Evolutionary conservation across 78 protist species (phyloP), one percentile per base, ranked within the genome.

Genomic region (Speleostelium caveatum): DNA sequence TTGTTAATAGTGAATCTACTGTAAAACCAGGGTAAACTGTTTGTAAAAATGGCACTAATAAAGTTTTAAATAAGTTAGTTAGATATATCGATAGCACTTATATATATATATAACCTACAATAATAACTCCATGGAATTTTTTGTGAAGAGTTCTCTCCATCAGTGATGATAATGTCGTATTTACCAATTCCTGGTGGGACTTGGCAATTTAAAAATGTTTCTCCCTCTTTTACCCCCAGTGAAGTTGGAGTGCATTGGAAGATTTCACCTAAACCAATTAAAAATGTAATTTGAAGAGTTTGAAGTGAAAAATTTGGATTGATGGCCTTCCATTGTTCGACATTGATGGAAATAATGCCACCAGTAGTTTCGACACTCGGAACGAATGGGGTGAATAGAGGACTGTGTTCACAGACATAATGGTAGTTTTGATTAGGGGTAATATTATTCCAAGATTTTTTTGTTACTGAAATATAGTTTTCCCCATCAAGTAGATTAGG

Each of bases 401-500:
- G 69, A 58, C 83, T 68, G 58, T 22, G 58, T 38, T 74, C 83
- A 58, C 83, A 74, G 38, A 74, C 26, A 33, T n/a, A 58, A n/a
- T 53, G 32, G 62, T 24, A 19, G 61, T 66, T n/a, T n/a, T n/a
- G n/a, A 56, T 35, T 73, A 38, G 49, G 49, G 35, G 49, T 73
- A 56, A 22, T 73, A 38, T 73, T 73, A 56, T 73, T 73, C 3
- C 60, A 33, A 35, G 49, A 73, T n/a, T 53, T 38, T 2, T 16
- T 26, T 8, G 45, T 39, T 22, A 8, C 41, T 14, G 65, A 42
- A 38, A 72, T 38, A 60, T 63, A 72, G 51, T 72, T 60, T 53
- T 72, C 78, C 14, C 51, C n/a, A 21, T 26, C 21, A 58, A 53
- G 35, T 74, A 74, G 14, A 59, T 74, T 74, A 38, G 83, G 83